Base-by-base conservation (phyloP, 179 eudicot species). In the Patellifolia procumbens region DNA sequence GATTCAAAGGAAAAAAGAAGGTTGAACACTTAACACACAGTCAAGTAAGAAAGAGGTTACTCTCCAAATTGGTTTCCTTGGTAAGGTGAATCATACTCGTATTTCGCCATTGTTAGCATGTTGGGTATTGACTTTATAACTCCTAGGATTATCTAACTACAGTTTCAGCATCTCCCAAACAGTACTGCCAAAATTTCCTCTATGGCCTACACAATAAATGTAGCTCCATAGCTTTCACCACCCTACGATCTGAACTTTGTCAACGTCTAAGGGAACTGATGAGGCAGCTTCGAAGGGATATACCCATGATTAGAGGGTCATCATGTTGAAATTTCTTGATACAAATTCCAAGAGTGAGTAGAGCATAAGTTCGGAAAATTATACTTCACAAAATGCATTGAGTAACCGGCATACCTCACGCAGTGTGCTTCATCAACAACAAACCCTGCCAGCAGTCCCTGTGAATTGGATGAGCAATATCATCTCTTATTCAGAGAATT, bases 381-480 rank as follows among this genome's bases (percentile, higher is more conserved):
- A 60, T 37, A 29, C 29, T 51, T 26, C 3, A 62, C 24, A 62
- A 42, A 22, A 20, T 83, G 26, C 24, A 61, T 64, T 48, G 53
- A 49, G 16, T 55, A 79, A 71, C 26, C 72, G 81, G 75, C 68
- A 74, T 85, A 93, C 99, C 99, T 95, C 74, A 95, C 97, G 68
- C 99, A 95, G 74, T 95, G 99, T 71, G 99, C 99, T 88, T 95
- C 99, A 85, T 95, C 99, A 78, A 95, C 89, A 80, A 90, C 92
- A 83, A 95, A 95, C 71, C 97, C 93, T 22, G 97, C 92, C 77
- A 95, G 80, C 65, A 76, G 91, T 52, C 99, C 97, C 99, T 95
- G 94, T 72, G 59, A 83, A 74, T 61, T 35, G 68, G 28, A 70
- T 31, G 32, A 6, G 34, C 55, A 60, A 56, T 7, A 66, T 43